These are phyloP conservation scores for Talaromyces sp. DNA, from an alignment of 2,329 filamentous ascomycete genomes.

Conservation along the genomic window DNA sequence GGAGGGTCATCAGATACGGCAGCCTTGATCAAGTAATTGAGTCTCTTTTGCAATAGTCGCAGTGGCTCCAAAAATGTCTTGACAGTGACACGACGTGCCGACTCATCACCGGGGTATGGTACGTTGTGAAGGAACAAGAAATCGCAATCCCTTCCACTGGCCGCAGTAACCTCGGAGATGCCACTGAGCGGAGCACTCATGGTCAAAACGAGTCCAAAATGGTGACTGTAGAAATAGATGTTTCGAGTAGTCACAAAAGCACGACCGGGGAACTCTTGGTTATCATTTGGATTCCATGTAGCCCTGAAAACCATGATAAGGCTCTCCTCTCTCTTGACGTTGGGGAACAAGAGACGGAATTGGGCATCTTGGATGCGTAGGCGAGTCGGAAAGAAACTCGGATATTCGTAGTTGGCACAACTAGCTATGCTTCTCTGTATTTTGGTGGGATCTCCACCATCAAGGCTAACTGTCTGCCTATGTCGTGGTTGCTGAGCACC, in stretches of 20 bases:
- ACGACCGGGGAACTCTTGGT: conserved; percentile 74
- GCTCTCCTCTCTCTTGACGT: conserved; percentile 71
- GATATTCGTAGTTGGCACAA: conserved; percentile 51
- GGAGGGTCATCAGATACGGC: conserved; percentile 67
- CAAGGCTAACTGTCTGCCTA: conserved; percentile 55
- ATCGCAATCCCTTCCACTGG: conserved; percentile 85
- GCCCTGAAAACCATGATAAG: conserved; percentile 89
- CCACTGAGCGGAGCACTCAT: conserved; percentile 70
- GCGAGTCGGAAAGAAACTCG: conserved; percentile 73
- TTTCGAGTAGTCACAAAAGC: conserved; percentile 83
- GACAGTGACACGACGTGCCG: conserved; percentile 71
- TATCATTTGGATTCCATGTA: conserved; percentile 75
- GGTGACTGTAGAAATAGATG: conserved; percentile 95
- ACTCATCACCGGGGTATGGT: conserved; percentile 57
- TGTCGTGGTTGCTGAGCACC: conserved; percentile 34
- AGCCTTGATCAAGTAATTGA: conserved; percentile 82
- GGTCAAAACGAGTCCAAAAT: conserved; percentile 83
- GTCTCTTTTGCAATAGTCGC: conserved; percentile 70
- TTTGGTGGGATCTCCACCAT: conserved; percentile 35
- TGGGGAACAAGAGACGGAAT: conserved; percentile 86
- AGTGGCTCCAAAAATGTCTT: conserved; percentile 92
- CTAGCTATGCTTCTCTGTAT: conserved; percentile 30
- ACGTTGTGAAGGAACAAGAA: conserved; percentile 82
- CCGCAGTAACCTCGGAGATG: conserved; percentile 84
- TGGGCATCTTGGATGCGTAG: conserved; percentile 85